phyloP scores from a whole-genome alignment of 805 yeast genomes.

The Candida ulmi region DNA sequence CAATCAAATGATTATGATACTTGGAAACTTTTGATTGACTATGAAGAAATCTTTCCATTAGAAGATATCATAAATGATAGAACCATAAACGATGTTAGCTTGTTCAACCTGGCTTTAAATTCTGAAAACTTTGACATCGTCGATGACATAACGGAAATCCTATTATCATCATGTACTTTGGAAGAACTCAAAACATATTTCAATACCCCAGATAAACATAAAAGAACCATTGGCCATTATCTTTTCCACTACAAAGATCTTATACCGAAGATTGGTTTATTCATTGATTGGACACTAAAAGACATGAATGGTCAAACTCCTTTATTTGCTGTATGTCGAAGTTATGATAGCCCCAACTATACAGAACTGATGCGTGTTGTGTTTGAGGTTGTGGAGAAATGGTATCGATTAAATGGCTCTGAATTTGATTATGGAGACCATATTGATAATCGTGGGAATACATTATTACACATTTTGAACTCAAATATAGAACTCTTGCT shows the following conservation, averaged over 20 bases:
- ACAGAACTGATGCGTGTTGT: slow-evolving; percentile 39
- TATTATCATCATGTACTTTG: slow-evolving; percentile 35
- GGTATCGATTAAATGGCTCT: slow-evolving; percentile 31
- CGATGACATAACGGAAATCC: slow-evolving; percentile 38
- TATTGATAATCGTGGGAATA: slow-evolving; percentile 66
- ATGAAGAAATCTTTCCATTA: slow-evolving; percentile 46
- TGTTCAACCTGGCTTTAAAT: slow-evolving; percentile 59
- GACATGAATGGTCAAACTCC: slow-evolving; percentile 76
- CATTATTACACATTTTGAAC: slow-evolving; percentile 67
- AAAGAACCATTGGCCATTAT: slow-evolving; percentile 70
- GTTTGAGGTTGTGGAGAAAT: slow-evolving; percentile 36
- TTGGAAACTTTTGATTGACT: slow-evolving; percentile 42
- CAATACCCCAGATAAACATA: slow-evolving; percentile 42
- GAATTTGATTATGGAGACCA: slow-evolving; percentile 52
- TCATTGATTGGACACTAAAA: slow-evolving; percentile 61
- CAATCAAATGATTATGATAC: slow-evolving; percentile 38
- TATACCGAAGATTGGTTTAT: slow-evolving; percentile 47
- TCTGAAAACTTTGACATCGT: slow-evolving; percentile 43
- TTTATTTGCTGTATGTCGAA: slow-evolving; percentile 63
- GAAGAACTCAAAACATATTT: slow-evolving; percentile 46
- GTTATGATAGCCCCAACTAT: slow-evolving; percentile 75
- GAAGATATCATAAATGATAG: slow-evolving; percentile 67
- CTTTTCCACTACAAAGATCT: slow-evolving; percentile 51
- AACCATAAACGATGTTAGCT: slow-evolving; percentile 46
- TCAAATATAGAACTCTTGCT: slow-evolving; percentile 40